Evolutionary conservation across 352 stramenopile genomes (phyloP), one percentile per base, ranked within the genome.

Genomic region (Elongisporangium undulatum): DNA sequence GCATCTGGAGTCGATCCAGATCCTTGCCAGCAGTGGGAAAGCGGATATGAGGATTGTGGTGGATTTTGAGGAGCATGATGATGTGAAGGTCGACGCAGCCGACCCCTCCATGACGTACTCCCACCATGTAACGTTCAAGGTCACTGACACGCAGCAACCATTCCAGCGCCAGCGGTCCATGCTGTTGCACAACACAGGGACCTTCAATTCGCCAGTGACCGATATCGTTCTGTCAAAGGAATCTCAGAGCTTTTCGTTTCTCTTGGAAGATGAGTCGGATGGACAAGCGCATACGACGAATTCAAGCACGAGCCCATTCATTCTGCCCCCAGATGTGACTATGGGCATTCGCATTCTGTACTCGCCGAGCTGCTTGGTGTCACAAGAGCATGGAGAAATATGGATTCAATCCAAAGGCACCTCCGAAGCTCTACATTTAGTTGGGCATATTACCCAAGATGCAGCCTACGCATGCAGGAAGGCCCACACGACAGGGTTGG

Each of bases 1-100:
- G 2, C 81, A 90, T 54, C 77, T 90, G 22, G 81, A 90, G 53
- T 58, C 68, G 13, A 49, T 89, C 6, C 21, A 29, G 2, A 49
- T 90, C 19, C 17, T 62, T 23, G 81, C 74, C 6, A 57, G 50
- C 2, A 87, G 76, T 61, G 81, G 75, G 1, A 66, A 72, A 61
- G 80, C 77, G 4, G 59, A 56, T 2, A 51, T 89, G 9, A 51
- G 51, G 0, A 9, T 87, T 5, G 34, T 29, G 24, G 41, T 71
- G 49, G 49, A 66, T 20, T 9, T 41, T 13, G 29, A 41, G 13
- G 29, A 13, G 9, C 29, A 41, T 9, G 29, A 41, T 9, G 29
- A 41, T 9, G 8, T 15, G 29, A 41, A 4, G 29, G 4, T 39
- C 8, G 24, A 39, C 23, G 1, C 17, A n/a, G 20, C 21, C 19